Base-by-base conservation (phyloP, 2,329 filamentous ascomycete genomes). In the Fusarium compactum region DNA sequence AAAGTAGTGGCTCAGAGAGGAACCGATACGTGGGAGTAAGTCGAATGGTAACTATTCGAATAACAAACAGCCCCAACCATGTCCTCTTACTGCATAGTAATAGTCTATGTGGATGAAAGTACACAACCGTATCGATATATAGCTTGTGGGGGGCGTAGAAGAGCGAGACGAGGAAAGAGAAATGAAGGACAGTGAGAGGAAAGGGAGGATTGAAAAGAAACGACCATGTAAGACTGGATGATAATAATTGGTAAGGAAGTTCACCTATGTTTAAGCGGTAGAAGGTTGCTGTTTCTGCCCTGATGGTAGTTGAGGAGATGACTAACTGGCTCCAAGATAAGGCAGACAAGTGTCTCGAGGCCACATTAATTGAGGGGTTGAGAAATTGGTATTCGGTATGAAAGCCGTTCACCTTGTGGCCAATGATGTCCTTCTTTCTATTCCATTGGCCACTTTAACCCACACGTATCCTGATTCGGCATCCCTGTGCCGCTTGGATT, bases 71-170 rank as follows among this genome's bases (percentile, higher is more conserved):
- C 6, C 7, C 34, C 10, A 3, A 4, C 6, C 6, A 11, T 38
- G 18, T n/a, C n/a, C 10, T 11, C 18, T n/a, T 12, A n/a, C 6
- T 11, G 18, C 6, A 38, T n/a, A 6, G 6, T 6, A 7, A n/a
- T 3, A n/a, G 11, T 7, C 3, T 4, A n/a, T 38, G 16, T 18
- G 34, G 18, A n/a, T 1, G 18, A 7, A n/a, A 11, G 6, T 4
- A 7, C 6, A 12, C 34, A 38, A 6, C 18, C 4, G 3, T 38
- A n/a, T n/a, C 18, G 34, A 38, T n/a, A 38, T n/a, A 10, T 12
- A 38, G 10, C 18, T 38, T 38, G 34, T 12, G n/a, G 10, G 1
- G n/a, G 34, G 18, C 10, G n/a, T 38, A 38, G 34, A 6, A 38
- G 18, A 38, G 10, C 9, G 6, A n/a, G 10, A 38, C n/a, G 18